Evolutionary conservation across 2,329 filamentous ascomycete species (phyloP), one percentile per base, ranked within the genome.

Genomic region (Diplodia sapinea): DNA sequence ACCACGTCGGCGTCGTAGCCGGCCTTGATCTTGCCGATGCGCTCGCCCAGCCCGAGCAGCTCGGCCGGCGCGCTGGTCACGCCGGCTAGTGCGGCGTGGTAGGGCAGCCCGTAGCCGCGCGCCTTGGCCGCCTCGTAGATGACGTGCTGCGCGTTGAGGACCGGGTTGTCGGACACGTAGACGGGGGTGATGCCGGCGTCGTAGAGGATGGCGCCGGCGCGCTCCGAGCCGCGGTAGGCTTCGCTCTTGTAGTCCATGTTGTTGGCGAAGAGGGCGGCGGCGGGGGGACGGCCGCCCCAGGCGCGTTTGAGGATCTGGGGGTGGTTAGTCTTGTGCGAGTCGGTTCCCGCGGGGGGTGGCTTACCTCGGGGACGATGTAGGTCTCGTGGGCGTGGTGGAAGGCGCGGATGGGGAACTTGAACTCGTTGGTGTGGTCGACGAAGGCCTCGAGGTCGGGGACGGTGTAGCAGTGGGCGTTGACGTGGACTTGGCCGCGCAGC

Each of bases 211-310:
- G 89, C 90, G 31, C 88, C 89, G 1, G 89, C 88, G 68, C 86
- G 86, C 74, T 90, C 87, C 12, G 87, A 89, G 0, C 84, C 89
- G 4, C 86, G 80, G 71, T 89, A 90, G 0, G 88, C 80, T 77
- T 91, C 89, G 1, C 85, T 82, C 77, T 91, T 91, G 82, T 91
- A 91, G 75, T 86, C 89, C 86, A 90, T 90, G 74, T 88, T 90
- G 73, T 91, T 88, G 11, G 89, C 88, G 71, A 91, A 91, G 3
- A 90, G 79, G n/a, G 86, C 89, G 17, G 77, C 79, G 11, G 79
- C 78, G 4, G 76, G 74, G n/a, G 75, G 73, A 1, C 64, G 64
- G 8, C 76, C 78, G 23, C 79, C 79, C 67, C 76, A 80, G 1
- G 77, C 76, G 20, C 77, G 70, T 68, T 80, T 80, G 50, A 81